A percentile compares a stretch with the other conserved stretches of the same genome.
Conservation (phyloP, 2,329 filamentous ascomycete species). For the Incumbomyces lentus region DNA sequence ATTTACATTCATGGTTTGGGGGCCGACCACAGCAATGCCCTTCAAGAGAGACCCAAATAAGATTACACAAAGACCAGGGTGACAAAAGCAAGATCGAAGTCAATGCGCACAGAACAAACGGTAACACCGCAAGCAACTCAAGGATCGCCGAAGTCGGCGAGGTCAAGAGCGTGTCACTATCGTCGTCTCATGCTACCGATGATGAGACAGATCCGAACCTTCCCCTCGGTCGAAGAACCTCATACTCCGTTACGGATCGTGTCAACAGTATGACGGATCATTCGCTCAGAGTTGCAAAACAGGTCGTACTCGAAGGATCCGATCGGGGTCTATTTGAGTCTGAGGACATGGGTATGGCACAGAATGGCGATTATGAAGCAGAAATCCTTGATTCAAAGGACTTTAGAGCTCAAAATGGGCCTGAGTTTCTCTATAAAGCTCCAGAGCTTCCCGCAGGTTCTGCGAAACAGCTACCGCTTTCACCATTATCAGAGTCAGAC, state of each 20-base stretch:
- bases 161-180: neutral
- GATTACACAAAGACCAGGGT: neutral
- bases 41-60: neutral
- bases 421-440: neutral
- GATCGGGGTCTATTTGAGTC: neutral
- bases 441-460: neutral
- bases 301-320: neutral
- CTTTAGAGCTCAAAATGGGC: neutral
- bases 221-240: neutral
- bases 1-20: constrained; percentile 8
- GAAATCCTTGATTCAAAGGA: neutral
- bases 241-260: neutral
- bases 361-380: constrained; percentile 1
- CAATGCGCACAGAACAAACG: neutral
- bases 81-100: neutral
- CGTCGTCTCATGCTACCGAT: neutral
- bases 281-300: neutral
- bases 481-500: constrained; percentile 4
- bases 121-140: neutral
- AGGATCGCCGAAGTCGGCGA: neutral
- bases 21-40: neutral
- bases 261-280: neutral
- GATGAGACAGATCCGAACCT: neutral
- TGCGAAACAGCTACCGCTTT: constrained; percentile 1
- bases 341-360: neutral